Base-by-base conservation (phyloP, 352 stramenopile species). In the Phytophthora crassamura region DNA sequence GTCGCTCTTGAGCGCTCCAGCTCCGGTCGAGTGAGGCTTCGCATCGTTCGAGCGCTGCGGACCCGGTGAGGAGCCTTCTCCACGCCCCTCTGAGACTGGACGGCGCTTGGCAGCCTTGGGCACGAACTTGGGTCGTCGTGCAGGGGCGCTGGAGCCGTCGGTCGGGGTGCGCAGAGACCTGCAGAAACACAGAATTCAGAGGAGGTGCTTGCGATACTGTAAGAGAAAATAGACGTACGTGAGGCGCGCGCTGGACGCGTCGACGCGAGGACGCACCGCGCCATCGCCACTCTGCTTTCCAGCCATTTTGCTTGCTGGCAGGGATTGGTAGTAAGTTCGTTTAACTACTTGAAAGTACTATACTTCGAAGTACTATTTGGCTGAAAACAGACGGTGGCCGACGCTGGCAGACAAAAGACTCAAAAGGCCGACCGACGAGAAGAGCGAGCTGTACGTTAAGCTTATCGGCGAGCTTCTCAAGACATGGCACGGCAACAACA, bases 101-200 rank as follows among this genome's bases (percentile, higher is more conserved):
- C 83, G 84, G 28, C 86, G 80, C 54, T 87, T 87, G 2, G 77
- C 75, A 40, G 80, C 83, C 64, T 92, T 94, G 5, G 86, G 86
- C 5, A 92, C 81, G 59, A 94, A 94, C 77, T 94, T 93, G 39
- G 82, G 84, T 18, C 82, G 78, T 10, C 84, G 82, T 14, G 75
- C 64, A 46, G 77, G 61, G 2, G 71, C 74, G n/a, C 46, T 50
- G 20, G 74, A 47, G 1, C 72, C 50, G 32, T 82, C 74, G 2
- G 56, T 59, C 25, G 78, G 67, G 4, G 71, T 85, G 36, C 84
- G 82, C 2, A 93, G 68, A 14, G 84, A 93, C 30, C 84, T 93
- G 47, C 28, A 18, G 6, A 2, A 45, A 42, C 1, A 53, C 35
- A 65, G 30, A 45, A 15, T n/a, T 64, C 55, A 57, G 22, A 40